Base-by-base conservation (phyloP, 2,329 filamentous ascomycete species). In the Ceratocystis alfenasii region DNA sequence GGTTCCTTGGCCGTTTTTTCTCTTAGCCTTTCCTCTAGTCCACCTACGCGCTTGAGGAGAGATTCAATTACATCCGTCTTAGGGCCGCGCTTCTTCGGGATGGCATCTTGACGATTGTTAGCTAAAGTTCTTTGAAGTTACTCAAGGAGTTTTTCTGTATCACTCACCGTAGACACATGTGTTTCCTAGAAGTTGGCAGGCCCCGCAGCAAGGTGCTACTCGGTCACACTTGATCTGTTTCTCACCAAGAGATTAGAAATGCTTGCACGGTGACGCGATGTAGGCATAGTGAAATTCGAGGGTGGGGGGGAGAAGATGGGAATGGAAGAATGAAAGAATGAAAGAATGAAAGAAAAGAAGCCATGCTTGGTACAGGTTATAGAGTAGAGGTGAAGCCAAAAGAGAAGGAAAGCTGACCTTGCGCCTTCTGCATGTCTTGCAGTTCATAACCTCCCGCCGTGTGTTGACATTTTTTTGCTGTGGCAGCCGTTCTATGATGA, bases 391-490 rank as follows among this genome's bases (percentile, higher is more conserved):
- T 25, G 48, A 28, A 28, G 2, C 8, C 3, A 53, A 28, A 8
- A 15, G 57, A 44, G 41, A 55, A 45, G 28, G 20, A 4, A 20
- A 65, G 70, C 78, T 61, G 76, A 93, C 90, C 87, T 95, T 95
- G 78, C 90, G 83, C 77, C 95, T 95, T 71, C 90, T 84, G 79
- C 90, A 95, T 66, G 89, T 94, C 76, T 95, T 95, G 84, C 90
- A 95, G 75, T 95, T 95, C 90, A 95, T 95, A 44, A 88, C 89
- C 79, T 95, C 90, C 72, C 88, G 85, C 50, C 88, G 89, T 74
- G 94, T 88, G 71, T 84, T 87, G 75, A 81, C 85, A 75, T 84
- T 22, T 53, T 87, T 85, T 69, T 87, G 84, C 65, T 86, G 81
- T 30, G 88, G 87, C 70, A 93, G 78, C 68, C 89, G 84, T 76